These are phyloP conservation scores for Blepharisma japonicum DNA, from an alignment of 73 alveolate genomes.

Conservation along the genomic window DNA sequence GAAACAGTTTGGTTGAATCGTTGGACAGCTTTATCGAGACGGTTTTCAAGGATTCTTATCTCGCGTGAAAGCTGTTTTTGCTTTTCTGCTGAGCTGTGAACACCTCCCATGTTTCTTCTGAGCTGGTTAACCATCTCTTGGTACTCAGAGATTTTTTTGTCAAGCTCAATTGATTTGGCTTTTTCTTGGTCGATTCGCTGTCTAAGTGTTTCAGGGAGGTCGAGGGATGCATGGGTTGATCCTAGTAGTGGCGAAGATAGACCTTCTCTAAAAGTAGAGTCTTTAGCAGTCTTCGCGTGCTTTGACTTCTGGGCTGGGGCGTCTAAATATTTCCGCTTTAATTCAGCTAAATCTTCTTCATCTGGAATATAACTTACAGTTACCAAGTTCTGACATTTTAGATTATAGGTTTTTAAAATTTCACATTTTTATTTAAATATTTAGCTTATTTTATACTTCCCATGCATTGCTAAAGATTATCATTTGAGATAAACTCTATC, in stretches of 20 bases:
- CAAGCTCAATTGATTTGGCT: constrained; percentile 8
- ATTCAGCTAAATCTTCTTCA: constrained; percentile 20
- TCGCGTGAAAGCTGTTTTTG: constrained; percentile 37
- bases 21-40: constrained; percentile 66
- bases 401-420: no score
- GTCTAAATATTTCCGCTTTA: constrained; percentile 6
- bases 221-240: not conserved
- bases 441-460: no score
- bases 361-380: constrained; percentile 5
- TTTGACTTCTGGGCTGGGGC: constrained; percentile 20
- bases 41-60: constrained; percentile 59
- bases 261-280: not conserved
- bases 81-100: constrained; percentile 19
- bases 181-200: constrained; percentile 13
- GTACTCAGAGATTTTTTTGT: constrained; percentile 4
- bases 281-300: not conserved
- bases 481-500: no score
- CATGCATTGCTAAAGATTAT: no score
- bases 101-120: constrained; percentile 23
- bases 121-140: constrained; percentile 1
- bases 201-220: constrained; percentile 10
- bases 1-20: constrained; percentile 76
- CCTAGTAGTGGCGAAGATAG: not conserved
- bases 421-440: no score
- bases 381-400: not conserved